These are phyloP conservation scores for Trametes sanguinea DNA, from an alignment of 768 basidiomycete species.

Conservation along the genomic window DNA sequence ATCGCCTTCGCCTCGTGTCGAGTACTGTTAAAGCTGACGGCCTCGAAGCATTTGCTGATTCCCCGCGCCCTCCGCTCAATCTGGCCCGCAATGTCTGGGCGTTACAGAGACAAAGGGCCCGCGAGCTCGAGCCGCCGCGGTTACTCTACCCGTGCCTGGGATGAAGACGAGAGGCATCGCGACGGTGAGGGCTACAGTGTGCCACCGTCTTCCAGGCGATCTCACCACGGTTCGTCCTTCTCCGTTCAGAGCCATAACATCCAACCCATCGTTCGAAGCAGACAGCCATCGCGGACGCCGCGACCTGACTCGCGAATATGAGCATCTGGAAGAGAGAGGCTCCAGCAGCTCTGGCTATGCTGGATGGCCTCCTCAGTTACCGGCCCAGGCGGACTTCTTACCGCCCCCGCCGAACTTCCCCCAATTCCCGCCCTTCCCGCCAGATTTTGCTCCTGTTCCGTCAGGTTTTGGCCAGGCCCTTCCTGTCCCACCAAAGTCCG, in stretches of 20 bases:
- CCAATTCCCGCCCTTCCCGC: too few relatives aligned
- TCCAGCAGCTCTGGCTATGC: too few relatives aligned
- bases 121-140: not conserved
- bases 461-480: too few relatives aligned
- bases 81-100: not conserved
- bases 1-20: not conserved
- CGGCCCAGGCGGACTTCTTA: too few relatives aligned
- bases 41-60: not conserved
- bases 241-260: not conserved
- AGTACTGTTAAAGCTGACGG: too few relatives aligned
- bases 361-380: too few relatives aligned
- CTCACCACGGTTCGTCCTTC: conserved; percentile 15
- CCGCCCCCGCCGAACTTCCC: too few relatives aligned
- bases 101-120: not conserved
- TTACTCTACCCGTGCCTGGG: not conserved
- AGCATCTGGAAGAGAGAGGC: too few relatives aligned
- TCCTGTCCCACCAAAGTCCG: too few relatives aligned
- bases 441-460: too few relatives aligned
- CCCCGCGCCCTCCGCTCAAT: not conserved
- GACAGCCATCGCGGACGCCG: not conserved
- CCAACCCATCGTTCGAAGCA: conserved; percentile 5
- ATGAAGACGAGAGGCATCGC: not conserved
- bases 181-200: conserved; percentile 15
- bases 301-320: too few relatives aligned
- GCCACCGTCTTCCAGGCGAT: conserved; percentile 5